Base-by-base conservation (phyloP, 2,329 filamentous ascomycete species). In the Alternaria gansuensis region DNA sequence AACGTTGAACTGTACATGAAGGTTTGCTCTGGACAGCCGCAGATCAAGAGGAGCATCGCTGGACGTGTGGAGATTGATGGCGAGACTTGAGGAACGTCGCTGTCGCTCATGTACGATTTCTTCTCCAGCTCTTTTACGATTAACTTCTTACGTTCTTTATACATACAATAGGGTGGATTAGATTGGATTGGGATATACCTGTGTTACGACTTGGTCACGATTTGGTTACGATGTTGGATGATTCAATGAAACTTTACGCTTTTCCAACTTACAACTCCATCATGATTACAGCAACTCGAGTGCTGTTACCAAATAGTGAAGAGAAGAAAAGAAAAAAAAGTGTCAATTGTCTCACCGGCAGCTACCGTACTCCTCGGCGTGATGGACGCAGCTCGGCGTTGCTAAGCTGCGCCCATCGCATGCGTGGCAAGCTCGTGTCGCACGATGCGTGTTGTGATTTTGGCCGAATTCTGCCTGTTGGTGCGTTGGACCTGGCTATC, bases 41-140 rank as follows among this genome's bases (percentile, higher is more conserved):
- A 64, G n/a, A 21, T 68, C 29, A 71, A 69, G 64, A 65, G 68
- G 24, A 71, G 68, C 37, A 52, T 73, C 51, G 67, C 67, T 59
- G 71, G 71, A 14, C 59, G 64, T 14, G 37, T 66, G 45, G 21
- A 53, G n/a, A 44, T 58, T 33, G 48, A 60, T 40, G 40, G 51
- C 17, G 58, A 63, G 48, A 33, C 21, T 48, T 48, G 36, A 31
- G 36, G 31, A 48, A 31, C 31, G 13, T 24, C 23, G 21, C 14
- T 48, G 21, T 13, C 21, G 44, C 31, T 29, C 44, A 48, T 26
- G 34, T 36, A 31, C 44, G 31, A 48, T 34, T 34, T 34, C 31
- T 48, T 36, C 31, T 48, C 44, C 44, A 48, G 44, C 28, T 50
- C 50, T 53, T 44, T 53, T 33, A 53, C 31, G 13, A 24, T 45